Evolutionary conservation across 768 basidiomycete genomes (phyloP).

Genomic region (Cytidiella melzeri): DNA sequence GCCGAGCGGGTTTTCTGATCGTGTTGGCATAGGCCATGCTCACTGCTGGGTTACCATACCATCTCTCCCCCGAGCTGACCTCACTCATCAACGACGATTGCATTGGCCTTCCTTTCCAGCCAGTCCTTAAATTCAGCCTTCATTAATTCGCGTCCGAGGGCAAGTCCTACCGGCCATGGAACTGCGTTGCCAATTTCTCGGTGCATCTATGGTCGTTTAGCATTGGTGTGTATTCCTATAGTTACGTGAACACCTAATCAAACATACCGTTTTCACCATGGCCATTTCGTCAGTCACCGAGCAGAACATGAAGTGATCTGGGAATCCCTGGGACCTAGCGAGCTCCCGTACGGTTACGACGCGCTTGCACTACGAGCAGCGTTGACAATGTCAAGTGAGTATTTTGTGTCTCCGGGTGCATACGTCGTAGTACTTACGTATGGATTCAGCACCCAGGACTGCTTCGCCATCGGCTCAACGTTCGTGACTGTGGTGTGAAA

Average conservation of each 20-base stretch:
- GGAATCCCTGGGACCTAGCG: constrained; percentile 78
- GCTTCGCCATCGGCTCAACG: constrained; percentile 74
- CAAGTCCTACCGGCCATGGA: constrained; percentile 56
- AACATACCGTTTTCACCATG: constrained; percentile 56
- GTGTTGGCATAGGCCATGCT: too few species aligned
- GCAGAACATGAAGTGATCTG: constrained; percentile 64
- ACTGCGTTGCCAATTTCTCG: constrained; percentile 81
- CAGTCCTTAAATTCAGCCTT: constrained; percentile 47
- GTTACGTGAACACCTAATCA: too few species aligned
- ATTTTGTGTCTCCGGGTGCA: too few species aligned
- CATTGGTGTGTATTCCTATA: too few species aligned
- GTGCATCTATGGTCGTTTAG: constrained; percentile 48
- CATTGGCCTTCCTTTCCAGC: constrained; percentile 32
- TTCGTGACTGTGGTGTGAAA: constrained; percentile 79
- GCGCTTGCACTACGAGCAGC: constrained; percentile 67
- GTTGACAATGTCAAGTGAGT: too few species aligned
- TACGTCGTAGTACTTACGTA: constrained; percentile 40
- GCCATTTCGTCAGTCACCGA: constrained; percentile 38
- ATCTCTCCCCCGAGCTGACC: not conserved
- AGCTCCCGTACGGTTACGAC: constrained; percentile 72
- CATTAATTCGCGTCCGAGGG: constrained; percentile 59
- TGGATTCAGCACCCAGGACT: constrained; percentile 63
- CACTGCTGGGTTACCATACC: too few species aligned
- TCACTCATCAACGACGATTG: constrained; percentile 28
- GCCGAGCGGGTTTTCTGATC: too few species aligned